Conservation (phyloP, 164 flowering plant genomes). For the Kalanchoe fedtschenkoi region DNA sequence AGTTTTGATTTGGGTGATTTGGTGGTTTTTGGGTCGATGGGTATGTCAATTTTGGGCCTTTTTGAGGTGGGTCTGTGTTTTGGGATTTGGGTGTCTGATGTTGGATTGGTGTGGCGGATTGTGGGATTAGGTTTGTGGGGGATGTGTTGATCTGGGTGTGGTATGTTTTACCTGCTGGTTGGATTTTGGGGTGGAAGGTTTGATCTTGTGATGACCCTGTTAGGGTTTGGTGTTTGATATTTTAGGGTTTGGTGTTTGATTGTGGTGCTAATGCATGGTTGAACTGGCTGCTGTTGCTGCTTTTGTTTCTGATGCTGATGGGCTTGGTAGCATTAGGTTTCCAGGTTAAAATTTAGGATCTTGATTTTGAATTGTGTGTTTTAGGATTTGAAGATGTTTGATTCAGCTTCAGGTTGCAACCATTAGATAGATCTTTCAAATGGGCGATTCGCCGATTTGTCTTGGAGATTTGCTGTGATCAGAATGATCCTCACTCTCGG, state of each 20-base stretch:
- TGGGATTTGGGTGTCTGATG: background rate
- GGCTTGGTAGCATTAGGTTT: too few relatives aligned
- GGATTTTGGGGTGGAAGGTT: background rate
- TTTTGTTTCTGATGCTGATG: background rate
- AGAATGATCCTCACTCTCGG: too few relatives aligned
- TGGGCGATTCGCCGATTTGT: too few relatives aligned
- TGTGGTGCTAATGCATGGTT: background rate
- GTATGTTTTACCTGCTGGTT: too few relatives aligned
- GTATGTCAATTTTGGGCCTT: background rate
- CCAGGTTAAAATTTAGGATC: too few relatives aligned
- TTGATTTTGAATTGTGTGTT: background rate
- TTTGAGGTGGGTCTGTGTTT: background rate
- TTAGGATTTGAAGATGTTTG: background rate
- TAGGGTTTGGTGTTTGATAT: too few relatives aligned
- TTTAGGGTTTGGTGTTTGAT: background rate
- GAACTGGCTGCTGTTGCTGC: background rate
- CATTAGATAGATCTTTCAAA: background rate
- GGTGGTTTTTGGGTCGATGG: too few relatives aligned
- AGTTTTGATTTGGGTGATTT: background rate
- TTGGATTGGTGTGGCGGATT: background rate
- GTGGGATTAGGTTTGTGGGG: too few relatives aligned
- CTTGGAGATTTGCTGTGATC: too few relatives aligned
- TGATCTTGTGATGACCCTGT: background rate
- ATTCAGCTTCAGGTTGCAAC: background rate
- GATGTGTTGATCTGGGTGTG: background rate